Percentiles rank a stretch among this genome's conserved stretches.
phyloP scores from a whole-genome alignment of 2,329 filamentous ascomycete species.

The Zarea fungicola region DNA sequence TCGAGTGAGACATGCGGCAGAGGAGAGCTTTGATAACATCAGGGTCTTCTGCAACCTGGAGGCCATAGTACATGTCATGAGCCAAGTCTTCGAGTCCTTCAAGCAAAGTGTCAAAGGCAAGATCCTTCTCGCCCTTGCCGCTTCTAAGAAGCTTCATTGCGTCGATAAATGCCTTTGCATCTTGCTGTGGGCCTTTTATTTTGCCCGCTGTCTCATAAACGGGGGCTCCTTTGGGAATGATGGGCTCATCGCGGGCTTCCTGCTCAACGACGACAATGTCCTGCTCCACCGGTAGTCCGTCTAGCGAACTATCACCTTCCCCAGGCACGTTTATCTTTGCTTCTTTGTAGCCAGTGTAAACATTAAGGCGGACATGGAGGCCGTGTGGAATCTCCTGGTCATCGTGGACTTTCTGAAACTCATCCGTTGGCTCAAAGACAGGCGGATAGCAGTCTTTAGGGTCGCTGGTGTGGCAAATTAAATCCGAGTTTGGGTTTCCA shows the following conservation, averaged over 20 bases:
- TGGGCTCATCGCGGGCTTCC: conserved; percentile 29
- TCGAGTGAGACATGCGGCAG: conserved; percentile 43
- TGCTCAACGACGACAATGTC: conserved; percentile 52
- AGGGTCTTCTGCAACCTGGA: conserved; percentile 54
- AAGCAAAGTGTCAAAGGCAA: conserved; percentile 45
- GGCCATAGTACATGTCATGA: conserved; percentile 65
- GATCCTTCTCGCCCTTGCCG: conserved; percentile 26
- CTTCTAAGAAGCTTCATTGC: conserved; percentile 47
- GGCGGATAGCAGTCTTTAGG: conserved; percentile 60
- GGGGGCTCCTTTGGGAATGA: conserved; percentile 46
- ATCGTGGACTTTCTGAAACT: conserved; percentile 58
- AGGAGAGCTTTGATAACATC: conserved; percentile 50
- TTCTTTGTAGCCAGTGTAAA: conserved; percentile 58
- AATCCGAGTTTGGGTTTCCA: conserved; percentile 29
- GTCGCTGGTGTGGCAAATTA: conserved; percentile 61
- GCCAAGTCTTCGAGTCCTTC: conserved; percentile 57
- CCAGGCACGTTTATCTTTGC: conserved; percentile 60
- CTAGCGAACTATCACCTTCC: conserved; percentile 42
- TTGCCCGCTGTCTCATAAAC: conserved; percentile 52
- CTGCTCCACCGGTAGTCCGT: conserved; percentile 48
- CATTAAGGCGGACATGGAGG: conserved; percentile 61
- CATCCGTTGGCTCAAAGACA: conserved; percentile 57
- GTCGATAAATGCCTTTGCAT: conserved; percentile 30
- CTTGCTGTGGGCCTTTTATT: conserved; percentile 45
- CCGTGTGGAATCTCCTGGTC: conserved; percentile 62